Evolutionary conservation across 139 green algal genomes (phyloP), one percentile per base, ranked within the genome.

Genomic region (Chlorella sp.): DNA sequence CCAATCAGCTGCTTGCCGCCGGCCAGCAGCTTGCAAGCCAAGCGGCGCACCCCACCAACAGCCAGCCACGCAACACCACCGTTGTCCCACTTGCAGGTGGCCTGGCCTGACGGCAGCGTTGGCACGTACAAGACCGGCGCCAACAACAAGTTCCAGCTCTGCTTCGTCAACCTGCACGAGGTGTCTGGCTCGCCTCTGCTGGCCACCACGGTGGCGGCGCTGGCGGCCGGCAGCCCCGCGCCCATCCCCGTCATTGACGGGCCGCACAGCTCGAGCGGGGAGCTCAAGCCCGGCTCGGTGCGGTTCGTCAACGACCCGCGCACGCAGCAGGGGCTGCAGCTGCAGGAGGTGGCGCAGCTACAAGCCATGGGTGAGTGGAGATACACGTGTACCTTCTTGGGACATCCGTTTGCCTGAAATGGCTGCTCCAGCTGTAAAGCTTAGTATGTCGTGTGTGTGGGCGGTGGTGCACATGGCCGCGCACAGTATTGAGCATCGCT

Each of bases 61-160:
- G 6, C 23, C 61, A 1, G 27, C 42, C 61, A n/a, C n/a, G n/a
- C n/a, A n/a, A n/a, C n/a, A n/a, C n/a, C n/a, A n/a, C n/a, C n/a
- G n/a, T n/a, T n/a, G n/a, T n/a, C n/a, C n/a, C 62, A 31, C 32
- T 81, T 70, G 78, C 51, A 75, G 32, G 78, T 84, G 49, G 72
- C 51, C 42, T 84, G 78, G 78, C 32, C 65, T 1, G 78, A 84
- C 49, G 78, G 78, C 65, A 63, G 23, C 35, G 70, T 51, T 22
- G 49, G 55, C 0, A 29, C 64, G 20, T 83, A 80, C 65, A 35
- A 70, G 24, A 77, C 74, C 1, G 78, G 78, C 51, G 50, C 65
- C 14, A 60, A 49, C 33, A 64, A 51, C 55, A 75, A 78, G 66
- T 84, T 84, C 71, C 78, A 84, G 78, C 70, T 84, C 35, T 77